Conservation (phyloP, 805 yeast genomes). For the Myxozyma neglecta region DNA sequence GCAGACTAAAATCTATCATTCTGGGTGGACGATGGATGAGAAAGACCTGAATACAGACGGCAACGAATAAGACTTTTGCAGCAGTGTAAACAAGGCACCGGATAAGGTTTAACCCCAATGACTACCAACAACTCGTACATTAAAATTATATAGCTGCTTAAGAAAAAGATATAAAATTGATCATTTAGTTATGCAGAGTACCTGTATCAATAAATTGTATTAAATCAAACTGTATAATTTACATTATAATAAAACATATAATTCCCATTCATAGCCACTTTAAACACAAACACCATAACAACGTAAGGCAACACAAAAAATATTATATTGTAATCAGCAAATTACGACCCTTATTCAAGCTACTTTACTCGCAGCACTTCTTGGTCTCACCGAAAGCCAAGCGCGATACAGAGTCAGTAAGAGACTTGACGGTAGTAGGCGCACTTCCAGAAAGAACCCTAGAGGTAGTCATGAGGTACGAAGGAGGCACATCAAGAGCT, state of each 20-base stretch:
- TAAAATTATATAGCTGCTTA: no score
- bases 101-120: no score
- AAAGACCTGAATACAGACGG: no score
- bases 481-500: constrained; percentile 68
- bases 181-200: no score
- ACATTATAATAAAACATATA: not conserved
- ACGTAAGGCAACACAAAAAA: not conserved
- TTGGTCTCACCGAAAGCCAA: constrained; percentile 24
- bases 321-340: not conserved
- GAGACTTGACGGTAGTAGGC: constrained; percentile 11
- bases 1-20: no score
- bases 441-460: constrained; percentile 9
- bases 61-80: no score
- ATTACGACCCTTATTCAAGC: not conserved
- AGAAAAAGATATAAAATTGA: no score
- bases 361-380: constrained; percentile 7
- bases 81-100: no score
- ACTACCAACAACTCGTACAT: no score
- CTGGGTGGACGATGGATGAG: no score
- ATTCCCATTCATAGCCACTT: no score
- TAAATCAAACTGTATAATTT: not conserved
- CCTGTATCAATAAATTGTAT: no score
- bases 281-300: not conserved
- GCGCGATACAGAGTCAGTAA: constrained; percentile 26
- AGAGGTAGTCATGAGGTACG: constrained; percentile 28